Evolutionary conservation across 75 land plant genomes (phyloP), one percentile per base, ranked within the genome.

Genomic region (Selaginella moellendorffii): DNA sequence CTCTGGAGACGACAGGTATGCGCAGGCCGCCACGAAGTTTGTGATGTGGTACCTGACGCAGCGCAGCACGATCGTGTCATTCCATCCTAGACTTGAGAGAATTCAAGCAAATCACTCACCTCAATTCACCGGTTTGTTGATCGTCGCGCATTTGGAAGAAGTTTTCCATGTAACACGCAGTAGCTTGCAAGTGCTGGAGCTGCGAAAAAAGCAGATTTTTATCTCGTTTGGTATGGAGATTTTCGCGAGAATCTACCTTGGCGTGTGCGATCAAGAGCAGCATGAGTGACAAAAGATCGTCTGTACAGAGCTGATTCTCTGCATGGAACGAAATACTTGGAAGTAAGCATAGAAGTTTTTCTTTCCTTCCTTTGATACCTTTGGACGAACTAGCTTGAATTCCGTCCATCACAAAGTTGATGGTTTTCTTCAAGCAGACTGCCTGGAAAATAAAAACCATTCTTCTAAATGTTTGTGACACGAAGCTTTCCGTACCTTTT

Each of bases 211-310:
- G 51, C 18, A 46, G 51, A 46, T 18, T 46, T 46, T 10, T 46
- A 46, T 46, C 18, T 46, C 18, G 18, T 10, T 46, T 46, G 51
- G 51, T 46, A 10, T 46, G 10, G 10, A 28, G 14, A 28, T 27
- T 23, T 5, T 62, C 21, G 21, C 24, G 28, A 26, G 30, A 1
- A 1, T 27, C 29, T 14, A 71, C 73, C 73, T 71, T 71, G 14
- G 75, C 68, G 0, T 70, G 65, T 28, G 68, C 75, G 71, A 77
- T 77, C 21, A 77, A 54, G 27, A 77, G 76, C 65, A 77, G 29
- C 79, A 77, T 77, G 62, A 77, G 67, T 0, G 79, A 77, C 0
- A 77, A 54, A 1, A 77, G 76, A 28, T 77, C 79, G 64, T 77
- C 79, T 14, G 79, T 77, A 52, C 79, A 77, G n/a, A 52, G 79